These are phyloP conservation scores for Skeletonema costatum DNA, from an alignment of 108 stramenopile species.

Conservation along the genomic window DNA sequence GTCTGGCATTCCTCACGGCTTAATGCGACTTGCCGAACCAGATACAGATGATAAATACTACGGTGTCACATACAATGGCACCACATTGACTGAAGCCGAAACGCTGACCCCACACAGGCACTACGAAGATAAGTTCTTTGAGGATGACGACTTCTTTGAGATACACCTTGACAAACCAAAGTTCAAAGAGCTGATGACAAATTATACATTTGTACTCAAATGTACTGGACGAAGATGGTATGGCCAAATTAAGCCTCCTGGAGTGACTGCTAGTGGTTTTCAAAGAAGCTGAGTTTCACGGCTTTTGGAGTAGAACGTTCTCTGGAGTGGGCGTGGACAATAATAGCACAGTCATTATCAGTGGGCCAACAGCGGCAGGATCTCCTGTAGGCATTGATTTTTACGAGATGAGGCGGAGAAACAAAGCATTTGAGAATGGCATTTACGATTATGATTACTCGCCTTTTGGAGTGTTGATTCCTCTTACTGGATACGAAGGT, in stretches of 20 bases:
- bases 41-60: background rate
- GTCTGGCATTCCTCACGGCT: background rate
- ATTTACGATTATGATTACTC: background rate
- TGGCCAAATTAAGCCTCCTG: slow-evolving; percentile 19
- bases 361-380: background rate
- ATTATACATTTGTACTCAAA: slow-evolving; percentile 26
- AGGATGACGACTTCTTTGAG: slow-evolving; percentile 35
- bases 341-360: slow-evolving; percentile 27
- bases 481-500: background rate
- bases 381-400: slow-evolving; percentile 25
- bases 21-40: background rate
- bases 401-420: slow-evolving; percentile 42
- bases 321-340: slow-evolving; percentile 1
- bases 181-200: slow-evolving; percentile 22
- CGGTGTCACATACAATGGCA: background rate
- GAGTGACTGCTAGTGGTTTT: slow-evolving; percentile 5
- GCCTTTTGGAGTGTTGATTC: slow-evolving; percentile 11
- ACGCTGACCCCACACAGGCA: background rate
- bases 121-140: background rate
- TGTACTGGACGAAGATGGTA: slow-evolving; percentile 25
- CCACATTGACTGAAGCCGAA: background rate
- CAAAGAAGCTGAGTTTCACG: slow-evolving; percentile 31
- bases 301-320: slow-evolving; percentile 33
- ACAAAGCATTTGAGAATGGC: background rate
- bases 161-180: slow-evolving; percentile 10